A percentile compares a stretch with the other conserved stretches of the same genome.
Conservation (phyloP, 805 yeast species). For the Cyberlindnera misumaiensis region DNA sequence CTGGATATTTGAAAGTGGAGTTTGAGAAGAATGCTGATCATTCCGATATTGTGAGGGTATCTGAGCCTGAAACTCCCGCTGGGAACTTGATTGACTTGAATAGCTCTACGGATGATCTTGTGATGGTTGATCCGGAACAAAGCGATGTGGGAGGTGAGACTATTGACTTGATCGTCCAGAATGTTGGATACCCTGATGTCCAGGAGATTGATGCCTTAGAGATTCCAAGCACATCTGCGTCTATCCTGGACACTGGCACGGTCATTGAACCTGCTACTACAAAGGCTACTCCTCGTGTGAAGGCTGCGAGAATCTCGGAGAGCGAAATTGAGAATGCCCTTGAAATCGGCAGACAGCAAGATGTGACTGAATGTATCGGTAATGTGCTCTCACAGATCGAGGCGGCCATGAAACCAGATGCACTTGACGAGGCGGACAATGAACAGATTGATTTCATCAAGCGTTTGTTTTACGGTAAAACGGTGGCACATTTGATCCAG, state of each 20-base stretch:
- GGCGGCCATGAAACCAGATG: slow-evolving; percentile 69
- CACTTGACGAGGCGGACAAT: slow-evolving; percentile 54
- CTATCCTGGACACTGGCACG: background rate
- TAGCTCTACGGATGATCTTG: slow-evolving; percentile 2
- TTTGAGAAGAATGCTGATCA: slow-evolving; percentile 28
- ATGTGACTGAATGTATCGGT: slow-evolving; percentile 95
- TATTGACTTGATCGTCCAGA: too few species aligned
- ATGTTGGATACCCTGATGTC: background rate
- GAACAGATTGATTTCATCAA: slow-evolving; percentile 84
- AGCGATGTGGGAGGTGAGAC: background rate
- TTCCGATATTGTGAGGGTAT: slow-evolving; percentile 1
- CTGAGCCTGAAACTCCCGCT: background rate
- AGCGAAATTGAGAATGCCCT: slow-evolving; percentile 70
- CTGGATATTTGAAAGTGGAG: slow-evolving; percentile 59
- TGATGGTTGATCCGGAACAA: background rate
- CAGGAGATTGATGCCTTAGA: background rate
- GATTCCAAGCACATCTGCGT: too few species aligned
- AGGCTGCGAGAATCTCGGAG: slow-evolving; percentile 30
- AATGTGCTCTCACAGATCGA: slow-evolving; percentile 89
- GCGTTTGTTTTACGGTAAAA: slow-evolving; percentile 75
- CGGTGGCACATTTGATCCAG: slow-evolving; percentile 69
- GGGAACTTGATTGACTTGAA: slow-evolving; percentile 6
- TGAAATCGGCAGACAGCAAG: slow-evolving; percentile 89
- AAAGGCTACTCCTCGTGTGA: slow-evolving; percentile 1
- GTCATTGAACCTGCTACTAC: slow-evolving; percentile 5